Base-by-base conservation (phyloP, 352 stramenopile genomes). In the Phytophthora niederhauseri region DNA sequence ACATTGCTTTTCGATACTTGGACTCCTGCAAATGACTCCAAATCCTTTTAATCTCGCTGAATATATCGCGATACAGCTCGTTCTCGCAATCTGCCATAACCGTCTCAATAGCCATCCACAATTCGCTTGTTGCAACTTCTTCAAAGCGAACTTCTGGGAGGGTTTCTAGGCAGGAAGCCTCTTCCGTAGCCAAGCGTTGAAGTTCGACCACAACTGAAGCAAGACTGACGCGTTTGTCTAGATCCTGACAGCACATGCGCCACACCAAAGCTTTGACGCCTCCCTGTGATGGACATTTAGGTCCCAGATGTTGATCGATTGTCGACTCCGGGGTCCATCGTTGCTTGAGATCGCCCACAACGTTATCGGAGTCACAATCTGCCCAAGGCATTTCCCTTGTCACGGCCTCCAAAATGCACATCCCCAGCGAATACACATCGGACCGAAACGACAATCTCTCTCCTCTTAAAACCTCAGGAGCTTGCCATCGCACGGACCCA, bases 401-500 rank as follows among this genome's bases (percentile, higher is more conserved):
- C 15, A 48, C 38, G 6, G 38, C 41, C n/a, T 48, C 41, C 38
- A 48, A 20, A 48, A 22, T 22, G 7, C 41, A 48, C 17, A 48
- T 48, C 22, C 41, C 41, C 41, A 48, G 15, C 14, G 41, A 48
- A 48, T 22, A 48, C 6, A 48, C 17, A 20, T 48, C 41, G 3
- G 41, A 48, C 41, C 11, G 4, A 22, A 20, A 9, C 4, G 15
- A 66, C 17, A 38, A 28, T 6, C 6, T n/a, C 0, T 36, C 15
- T 4, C 55, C 28, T 34, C 22, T 20, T n/a, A 61, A 7, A 43
- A 57, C 57, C 24, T 76, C 68, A 22, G 58, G 64, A 8, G 58
- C 46, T 31, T 60, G 51, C 68, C 68, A 72, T 5, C 48, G 51
- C 15, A 61, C 30, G 1, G 52, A 31, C 1, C 30, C 50, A 34